These are phyloP conservation scores for Oleoguttula mirabilis DNA, from an alignment of 495 filamentous ascomycete species.

Conservation along the genomic window DNA sequence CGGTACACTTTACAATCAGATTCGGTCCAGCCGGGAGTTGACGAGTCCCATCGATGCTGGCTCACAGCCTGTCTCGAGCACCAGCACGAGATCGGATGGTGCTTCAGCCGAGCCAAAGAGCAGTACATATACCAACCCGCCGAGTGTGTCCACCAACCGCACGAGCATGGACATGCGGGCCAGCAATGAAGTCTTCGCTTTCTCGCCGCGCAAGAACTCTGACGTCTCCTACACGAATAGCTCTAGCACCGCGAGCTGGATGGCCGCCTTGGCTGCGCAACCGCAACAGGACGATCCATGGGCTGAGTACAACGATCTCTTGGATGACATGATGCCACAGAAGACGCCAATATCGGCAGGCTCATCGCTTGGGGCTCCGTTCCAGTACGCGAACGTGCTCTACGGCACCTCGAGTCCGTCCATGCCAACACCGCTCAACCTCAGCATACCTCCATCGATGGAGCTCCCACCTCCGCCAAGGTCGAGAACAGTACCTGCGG, in stretches of 20 bases:
- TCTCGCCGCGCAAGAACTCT: conserved; percentile 60
- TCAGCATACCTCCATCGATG: conserved; percentile 5
- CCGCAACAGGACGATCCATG: conserved; percentile 69
- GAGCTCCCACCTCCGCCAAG: conserved; percentile 9
- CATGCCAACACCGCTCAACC: conserved; percentile 7
- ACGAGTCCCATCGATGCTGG: conserved; percentile 14
- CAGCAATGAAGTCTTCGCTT: conserved; percentile 51
- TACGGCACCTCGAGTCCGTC: conserved; percentile 1
- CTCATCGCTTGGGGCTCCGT: conserved; percentile 21
- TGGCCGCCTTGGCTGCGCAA: conserved; percentile 7
- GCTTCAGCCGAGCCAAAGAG: conserved; percentile 8
- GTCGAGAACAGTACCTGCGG: conserved; percentile 5
- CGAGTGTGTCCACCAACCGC: conserved; percentile 13
- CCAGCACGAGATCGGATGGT: conserved; percentile 14
- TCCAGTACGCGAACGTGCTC: conserved; percentile 20
- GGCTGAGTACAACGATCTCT: conserved; percentile 86
- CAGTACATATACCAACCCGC: conserved; percentile 27
- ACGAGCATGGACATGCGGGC: conserved; percentile 13
- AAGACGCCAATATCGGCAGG: conserved; percentile 16
- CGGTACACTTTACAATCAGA: conserved; percentile 21
- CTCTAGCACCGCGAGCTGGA: conserved; percentile 45
- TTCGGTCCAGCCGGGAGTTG: conserved; percentile 12
- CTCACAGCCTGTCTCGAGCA: conserved; percentile 20
- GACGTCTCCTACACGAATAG: conserved; percentile 56
- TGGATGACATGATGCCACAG: conserved; percentile 54